These are phyloP conservation scores for Polysphondylium violaceum DNA, from an alignment of 78 protist genomes.

Conservation along the genomic window DNA sequence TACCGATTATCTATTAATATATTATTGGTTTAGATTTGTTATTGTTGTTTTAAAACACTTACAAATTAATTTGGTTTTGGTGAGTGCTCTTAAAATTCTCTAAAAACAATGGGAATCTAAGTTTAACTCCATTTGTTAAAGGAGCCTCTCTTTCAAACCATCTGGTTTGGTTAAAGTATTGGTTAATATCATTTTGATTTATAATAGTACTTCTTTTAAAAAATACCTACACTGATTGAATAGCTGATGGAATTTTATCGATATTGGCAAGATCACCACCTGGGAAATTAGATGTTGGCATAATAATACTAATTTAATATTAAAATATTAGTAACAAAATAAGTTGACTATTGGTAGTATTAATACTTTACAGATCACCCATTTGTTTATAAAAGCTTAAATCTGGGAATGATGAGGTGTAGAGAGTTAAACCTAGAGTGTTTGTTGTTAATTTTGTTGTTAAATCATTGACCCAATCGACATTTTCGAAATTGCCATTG, in stretches of 20 bases:
- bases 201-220: no score
- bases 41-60: neutral
- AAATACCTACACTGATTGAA: neutral
- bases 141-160: neutral
- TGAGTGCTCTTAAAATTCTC: neutral
- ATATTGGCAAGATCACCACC: neutral
- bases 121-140: neutral
- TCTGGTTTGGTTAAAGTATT: neutral
- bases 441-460: neutral
- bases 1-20: neutral
- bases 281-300: neutral
- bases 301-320: neutral
- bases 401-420: neutral
- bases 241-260: neutral
- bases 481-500: neutral
- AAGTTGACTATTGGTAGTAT: neutral
- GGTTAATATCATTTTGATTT: neutral
- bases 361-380: neutral
- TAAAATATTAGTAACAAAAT: neutral
- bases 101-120: neutral
- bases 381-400: neutral
- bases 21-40: neutral
- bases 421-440: neutral
- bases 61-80: neutral
- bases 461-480: neutral